Percentiles rank a stretch among this genome's conserved stretches.
These are phyloP conservation scores for Phialocephala sp. DNA, from an alignment of 2,329 filamentous ascomycete species.

Conservation along the genomic window DNA sequence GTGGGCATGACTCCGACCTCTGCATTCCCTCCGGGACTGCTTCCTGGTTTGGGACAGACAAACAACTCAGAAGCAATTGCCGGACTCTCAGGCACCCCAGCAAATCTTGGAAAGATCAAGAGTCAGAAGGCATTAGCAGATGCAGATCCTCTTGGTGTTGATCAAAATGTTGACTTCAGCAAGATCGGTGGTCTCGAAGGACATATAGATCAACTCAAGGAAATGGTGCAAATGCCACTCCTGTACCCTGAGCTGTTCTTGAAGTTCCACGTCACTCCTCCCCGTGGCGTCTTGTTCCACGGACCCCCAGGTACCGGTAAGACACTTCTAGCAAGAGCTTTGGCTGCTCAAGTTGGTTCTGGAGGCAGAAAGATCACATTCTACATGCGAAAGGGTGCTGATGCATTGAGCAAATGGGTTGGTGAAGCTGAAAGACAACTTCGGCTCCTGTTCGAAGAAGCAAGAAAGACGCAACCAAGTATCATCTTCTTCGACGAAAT, in stretches of 20 bases:
- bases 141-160: slow-evolving; percentile 91
- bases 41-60: slow-evolving; percentile 56
- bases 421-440: slow-evolving; percentile 97
- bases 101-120: slow-evolving; percentile 91
- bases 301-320: slow-evolving; percentile 95
- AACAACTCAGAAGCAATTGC: slow-evolving; percentile 62
- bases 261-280: slow-evolving; percentile 90
- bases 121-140: slow-evolving; percentile 91
- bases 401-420: slow-evolving; percentile 98
- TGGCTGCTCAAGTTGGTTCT: slow-evolving; percentile 88
- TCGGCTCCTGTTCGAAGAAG: slow-evolving; percentile 92
- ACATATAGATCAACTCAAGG: slow-evolving; percentile 96
- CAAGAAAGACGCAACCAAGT: slow-evolving; percentile 91
- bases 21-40: slow-evolving; percentile 55
- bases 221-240: slow-evolving; percentile 95
- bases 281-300: slow-evolving; percentile 93
- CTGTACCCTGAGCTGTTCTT: slow-evolving; percentile 95
- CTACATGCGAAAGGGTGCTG: slow-evolving; percentile 98
- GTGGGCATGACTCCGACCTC: slow-evolving; percentile 68
- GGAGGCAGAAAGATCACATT: slow-evolving; percentile 96
- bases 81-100: slow-evolving; percentile 65
- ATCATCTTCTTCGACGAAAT: slow-evolving; percentile 99
- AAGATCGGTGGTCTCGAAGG: slow-evolving; percentile 91
- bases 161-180: slow-evolving; percentile 90
- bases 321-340: slow-evolving; percentile 89